Evolutionary conservation across 371 early-diverging fungal genomes (phyloP), one percentile per base, ranked within the genome.

Genomic region (Rhizopus arrhizus): DNA sequence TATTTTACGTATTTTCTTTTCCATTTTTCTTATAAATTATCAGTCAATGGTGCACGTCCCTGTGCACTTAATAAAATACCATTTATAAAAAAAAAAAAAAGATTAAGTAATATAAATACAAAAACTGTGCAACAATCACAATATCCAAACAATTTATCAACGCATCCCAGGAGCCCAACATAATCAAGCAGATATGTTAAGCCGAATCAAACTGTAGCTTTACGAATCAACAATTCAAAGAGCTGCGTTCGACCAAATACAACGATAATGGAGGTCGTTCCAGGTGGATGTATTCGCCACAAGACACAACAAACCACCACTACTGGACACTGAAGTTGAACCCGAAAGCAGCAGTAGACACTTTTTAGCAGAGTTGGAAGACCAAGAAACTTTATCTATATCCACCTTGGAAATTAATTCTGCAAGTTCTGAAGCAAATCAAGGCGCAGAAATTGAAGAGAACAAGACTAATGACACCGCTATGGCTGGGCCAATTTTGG

Each of bases 351-450:
- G 42, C 13, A 36, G 68, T 45, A 15, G 69, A 77, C 53, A 70
- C 73, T 31, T 72, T 77, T 22, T 12, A 28, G 16, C 64, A 68
- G 38, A 13, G 40, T 3, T 77, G 71, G 68, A 51, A 36, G 13
- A 29, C 11, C 11, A 45, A 2, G 12, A 62, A 62, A 22, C 53
- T 68, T 34, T 68, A 56, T 13, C 53, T 66, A 4, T 53, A 71
- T 41, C 71, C 64, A 47, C 66, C 73, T 0, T 77, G 77, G 77
- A 41, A 55, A 13, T 43, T 75, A 28, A 58, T 75, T 31, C 64
- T 64, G 5, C 46, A 54, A 46, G 52, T 58, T 2, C 34, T 75
- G 3, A 36, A 34, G 22, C 66, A 75, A 61, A 34, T 75, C 11
- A 16, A 47, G 16, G 3, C 50, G 9, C 58, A 71, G 4, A 32